Base-by-base conservation (phyloP, 2,329 filamentous ascomycete genomes). In the Lachnellula suecica region DNA sequence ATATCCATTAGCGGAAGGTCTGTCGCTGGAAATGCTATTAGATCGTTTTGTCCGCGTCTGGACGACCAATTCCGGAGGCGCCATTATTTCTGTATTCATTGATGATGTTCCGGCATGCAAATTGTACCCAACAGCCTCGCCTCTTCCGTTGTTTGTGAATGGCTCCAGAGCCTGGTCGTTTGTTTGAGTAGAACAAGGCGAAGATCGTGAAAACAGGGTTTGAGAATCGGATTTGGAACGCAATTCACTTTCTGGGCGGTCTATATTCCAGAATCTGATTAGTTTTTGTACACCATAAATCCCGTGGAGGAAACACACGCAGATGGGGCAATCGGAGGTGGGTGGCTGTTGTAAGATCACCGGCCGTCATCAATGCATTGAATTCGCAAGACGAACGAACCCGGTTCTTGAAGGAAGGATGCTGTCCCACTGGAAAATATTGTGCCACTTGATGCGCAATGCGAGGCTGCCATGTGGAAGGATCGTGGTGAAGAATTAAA, bases 11-110 rank as follows among this genome's bases (percentile, higher is more conserved):
- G 79, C 74, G 5, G 87, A 89, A 22, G 85, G 82, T 54, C 82
- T 75, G 69, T 90, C 87, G 74, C 87, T 89, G 55, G 84, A 89
- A 58, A 88, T 78, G 70, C 86, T 89, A 59, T 80, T 79, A 24
- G 66, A 65, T 57, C 64, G 53, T 23, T 43, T 55, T 27, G 47
- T 23, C 37, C 60, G 54, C 25, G 53, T 49, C 24, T 58, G 48
- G 25, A 54, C 45, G 10, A 53, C 38, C 24, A 61, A 43, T 25
- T 65, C 62, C 20, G 59, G 27, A 51, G 60, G 56, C 24, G 58
- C 54, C 60, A 63, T 64, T 20, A 43, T 53, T 41, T 44, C 11
- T 24, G 13, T 43, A 34, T 44, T 11, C 10, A 20, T 22, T 24
- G 23, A 52, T 44, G 38, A 38, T 47, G 7, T 15, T 27, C 22